Conservation (phyloP, 2,329 filamentous ascomycete species). For the Juglanconis sp. region DNA sequence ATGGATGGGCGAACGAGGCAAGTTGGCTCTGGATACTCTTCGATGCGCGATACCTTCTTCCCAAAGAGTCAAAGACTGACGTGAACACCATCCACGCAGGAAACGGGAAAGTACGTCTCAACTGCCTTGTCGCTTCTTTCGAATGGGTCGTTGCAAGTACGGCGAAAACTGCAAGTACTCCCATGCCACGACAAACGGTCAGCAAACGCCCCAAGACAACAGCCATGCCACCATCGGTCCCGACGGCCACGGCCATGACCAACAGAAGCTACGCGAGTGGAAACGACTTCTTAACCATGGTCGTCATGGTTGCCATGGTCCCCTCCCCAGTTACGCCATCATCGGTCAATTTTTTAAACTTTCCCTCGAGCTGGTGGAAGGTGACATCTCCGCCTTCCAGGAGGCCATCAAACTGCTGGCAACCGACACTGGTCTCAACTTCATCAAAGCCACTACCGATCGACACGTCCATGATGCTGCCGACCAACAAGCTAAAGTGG, state of each 20-base stretch:
- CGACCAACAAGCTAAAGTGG: not conserved
- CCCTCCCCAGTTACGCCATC: not conserved
- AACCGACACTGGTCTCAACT: conserved; percentile 15
- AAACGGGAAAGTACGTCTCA: not conserved
- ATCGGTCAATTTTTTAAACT: conserved; percentile 26
- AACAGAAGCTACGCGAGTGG: conserved; percentile 7
- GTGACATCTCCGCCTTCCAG: conserved; percentile 28
- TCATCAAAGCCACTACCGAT: conserved; percentile 4
- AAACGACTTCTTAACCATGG: not conserved
- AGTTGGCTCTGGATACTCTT: too few species aligned
- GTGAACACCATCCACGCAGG: too few species aligned
- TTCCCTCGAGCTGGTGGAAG: conserved; percentile 28
- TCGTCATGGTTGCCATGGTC: not conserved
- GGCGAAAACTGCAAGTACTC: not conserved
- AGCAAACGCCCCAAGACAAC: not conserved
- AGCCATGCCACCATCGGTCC: not conserved
- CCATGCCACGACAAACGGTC: not conserved
- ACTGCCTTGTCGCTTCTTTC: not conserved
- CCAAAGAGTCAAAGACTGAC: too few species aligned
- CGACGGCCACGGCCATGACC: not conserved
- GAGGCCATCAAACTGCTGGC: conserved; percentile 21
- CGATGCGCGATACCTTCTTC: too few species aligned
- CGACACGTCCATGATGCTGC: not conserved
- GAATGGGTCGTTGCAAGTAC: not conserved
- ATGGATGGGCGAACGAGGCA: too few species aligned